phyloP scores from a whole-genome alignment of 2,329 filamentous ascomycete genomes.

The Aspergillus pseudoglaucus region DNA sequence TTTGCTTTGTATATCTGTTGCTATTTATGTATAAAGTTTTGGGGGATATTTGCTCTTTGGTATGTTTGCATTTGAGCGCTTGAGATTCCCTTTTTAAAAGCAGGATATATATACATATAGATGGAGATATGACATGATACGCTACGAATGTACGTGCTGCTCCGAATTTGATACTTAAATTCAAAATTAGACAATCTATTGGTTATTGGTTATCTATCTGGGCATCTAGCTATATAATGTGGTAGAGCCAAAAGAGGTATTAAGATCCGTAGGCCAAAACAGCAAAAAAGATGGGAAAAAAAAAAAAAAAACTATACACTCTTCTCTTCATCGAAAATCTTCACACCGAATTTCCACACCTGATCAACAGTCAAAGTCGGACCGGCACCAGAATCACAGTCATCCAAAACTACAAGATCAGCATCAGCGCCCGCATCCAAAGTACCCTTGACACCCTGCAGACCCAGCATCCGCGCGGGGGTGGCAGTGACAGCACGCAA shows the following conservation, averaged over 20 bases:
- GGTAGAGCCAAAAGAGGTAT: neutral
- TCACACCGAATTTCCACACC: conserved; percentile 39
- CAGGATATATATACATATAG: neutral
- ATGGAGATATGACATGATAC: neutral
- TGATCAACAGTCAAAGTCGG: conserved; percentile 33
- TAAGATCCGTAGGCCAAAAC: conserved; percentile 8
- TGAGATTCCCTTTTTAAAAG: neutral
- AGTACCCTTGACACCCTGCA: conserved; percentile 34
- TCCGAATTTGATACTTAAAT: neutral
- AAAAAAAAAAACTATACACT: conserved; percentile 10
- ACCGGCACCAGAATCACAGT: conserved; percentile 25
- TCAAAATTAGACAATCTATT: neutral
- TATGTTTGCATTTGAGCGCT: neutral
- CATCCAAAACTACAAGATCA: conserved; percentile 35
- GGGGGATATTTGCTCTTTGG: neutral
- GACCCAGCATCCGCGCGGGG: conserved; percentile 33
- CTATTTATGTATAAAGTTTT: neutral
- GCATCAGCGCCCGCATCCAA: conserved; percentile 37
- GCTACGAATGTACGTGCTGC: neutral
- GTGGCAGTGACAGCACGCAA: conserved; percentile 36
- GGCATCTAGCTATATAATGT: neutral
- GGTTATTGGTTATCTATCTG: neutral
- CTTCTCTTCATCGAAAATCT: conserved; percentile 33
- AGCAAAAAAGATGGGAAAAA: conserved; percentile 9
- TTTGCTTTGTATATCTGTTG: neutral